Percentiles rank a stretch among this genome's conserved stretches.
These are phyloP conservation scores for Tetrapisispora nanseiensis DNA, from an alignment of 805 yeast species.

Conservation along the genomic window DNA sequence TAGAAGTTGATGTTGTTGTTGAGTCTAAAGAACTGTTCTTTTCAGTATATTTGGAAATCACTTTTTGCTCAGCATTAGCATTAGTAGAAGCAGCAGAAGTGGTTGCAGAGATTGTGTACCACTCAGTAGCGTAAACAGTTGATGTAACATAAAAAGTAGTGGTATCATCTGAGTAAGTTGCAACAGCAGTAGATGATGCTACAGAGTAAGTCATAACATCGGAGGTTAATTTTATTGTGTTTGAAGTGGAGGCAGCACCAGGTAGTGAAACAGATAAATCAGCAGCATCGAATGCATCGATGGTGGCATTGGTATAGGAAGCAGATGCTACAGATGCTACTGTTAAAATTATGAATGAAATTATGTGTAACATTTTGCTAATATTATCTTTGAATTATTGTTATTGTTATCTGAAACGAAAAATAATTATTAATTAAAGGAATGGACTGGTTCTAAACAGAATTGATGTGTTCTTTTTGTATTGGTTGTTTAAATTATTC, in stretches of 20 bases:
- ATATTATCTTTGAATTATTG: neutral
- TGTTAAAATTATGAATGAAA: neutral
- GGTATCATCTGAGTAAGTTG: constrained; percentile 17
- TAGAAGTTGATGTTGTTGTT: constrained; percentile 15
- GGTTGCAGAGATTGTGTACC: constrained; percentile 8
- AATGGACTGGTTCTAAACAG: constrained; percentile 1
- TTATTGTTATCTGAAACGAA: too few relatives aligned
- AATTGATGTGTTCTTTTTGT: neutral
- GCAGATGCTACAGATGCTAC: constrained; percentile 11
- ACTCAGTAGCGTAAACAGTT: constrained; percentile 15
- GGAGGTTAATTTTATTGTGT: constrained; percentile 8
- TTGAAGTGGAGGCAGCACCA: neutral
- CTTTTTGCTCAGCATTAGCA: neutral
- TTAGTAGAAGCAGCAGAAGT: neutral
- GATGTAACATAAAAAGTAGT: constrained; percentile 20
- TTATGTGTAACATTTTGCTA: neutral
- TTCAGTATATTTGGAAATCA: neutral
- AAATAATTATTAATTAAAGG: too few relatives aligned
- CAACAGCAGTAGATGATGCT: constrained; percentile 9
- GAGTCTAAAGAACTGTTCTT: neutral
- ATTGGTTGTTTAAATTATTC: neutral
- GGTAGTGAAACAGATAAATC: neutral
- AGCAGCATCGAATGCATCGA: neutral
- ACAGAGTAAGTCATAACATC: constrained; percentile 15
- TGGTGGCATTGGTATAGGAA: constrained; percentile 13